Percentiles rank a stretch among this genome's conserved stretches.
Evolutionary conservation across 768 basidiomycete genomes (phyloP).

Genomic region (Termitomyces sp.): DNA sequence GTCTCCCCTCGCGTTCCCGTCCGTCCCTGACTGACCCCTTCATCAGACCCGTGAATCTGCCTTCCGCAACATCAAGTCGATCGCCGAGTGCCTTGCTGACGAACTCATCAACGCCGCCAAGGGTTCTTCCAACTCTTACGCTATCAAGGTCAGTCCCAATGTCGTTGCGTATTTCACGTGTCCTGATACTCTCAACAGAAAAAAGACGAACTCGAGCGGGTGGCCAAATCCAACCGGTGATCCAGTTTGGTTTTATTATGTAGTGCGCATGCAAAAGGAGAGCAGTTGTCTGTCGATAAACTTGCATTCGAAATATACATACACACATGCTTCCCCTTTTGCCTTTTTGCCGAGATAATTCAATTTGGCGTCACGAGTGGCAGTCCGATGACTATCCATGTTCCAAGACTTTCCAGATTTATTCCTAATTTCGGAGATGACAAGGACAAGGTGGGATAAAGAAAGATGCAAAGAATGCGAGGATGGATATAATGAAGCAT

Average conservation of each 20-base stretch:
- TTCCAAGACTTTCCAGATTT: slow-evolving; percentile 10
- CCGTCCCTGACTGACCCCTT: background rate
- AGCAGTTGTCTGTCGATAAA: slow-evolving; percentile 7
- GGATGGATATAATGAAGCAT: slow-evolving; percentile 15
- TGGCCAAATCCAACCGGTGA: slow-evolving; percentile 99
- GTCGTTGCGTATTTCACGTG: background rate
- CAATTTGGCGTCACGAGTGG: background rate
- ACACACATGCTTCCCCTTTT: slow-evolving; percentile 7
- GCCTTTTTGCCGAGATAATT: background rate
- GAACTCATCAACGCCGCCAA: slow-evolving; percentile 99
- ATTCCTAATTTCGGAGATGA: slow-evolving; percentile 10
- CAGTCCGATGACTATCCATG: slow-evolving; percentile 1
- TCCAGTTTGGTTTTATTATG: slow-evolving; percentile 21
- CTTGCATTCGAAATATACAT: slow-evolving; percentile 4
- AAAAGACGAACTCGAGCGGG: slow-evolving; percentile 99
- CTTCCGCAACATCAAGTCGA: slow-evolving; percentile 99
- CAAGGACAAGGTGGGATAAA: slow-evolving; percentile 3
- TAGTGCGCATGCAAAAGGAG: background rate
- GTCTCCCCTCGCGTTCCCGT: slow-evolving; percentile 24
- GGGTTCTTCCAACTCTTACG: slow-evolving; percentile 99
- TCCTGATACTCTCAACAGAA: slow-evolving; percentile 45
- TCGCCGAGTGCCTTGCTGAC: slow-evolving; percentile 98
- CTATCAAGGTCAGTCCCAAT: slow-evolving; percentile 79
- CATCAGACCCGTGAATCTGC: slow-evolving; percentile 95
- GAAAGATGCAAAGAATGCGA: slow-evolving; percentile 12